phyloP scores from a whole-genome alignment of 1,139 yeast genomes.

The Suhomyces ambrosiae region DNA sequence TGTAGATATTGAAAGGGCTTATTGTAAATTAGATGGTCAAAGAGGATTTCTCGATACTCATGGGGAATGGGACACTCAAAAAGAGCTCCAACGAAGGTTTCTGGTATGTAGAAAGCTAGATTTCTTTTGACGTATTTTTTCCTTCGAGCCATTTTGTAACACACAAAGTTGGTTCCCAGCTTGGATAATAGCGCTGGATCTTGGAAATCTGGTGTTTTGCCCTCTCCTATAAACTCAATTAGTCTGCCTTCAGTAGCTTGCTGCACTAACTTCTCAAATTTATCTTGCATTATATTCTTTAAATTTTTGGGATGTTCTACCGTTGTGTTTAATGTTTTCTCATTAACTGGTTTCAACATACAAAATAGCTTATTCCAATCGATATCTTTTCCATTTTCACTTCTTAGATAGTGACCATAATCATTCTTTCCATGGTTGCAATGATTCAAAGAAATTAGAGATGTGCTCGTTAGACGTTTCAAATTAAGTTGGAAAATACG shows the following conservation, averaged over 20 bases:
- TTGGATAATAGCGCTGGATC: too few relatives aligned
- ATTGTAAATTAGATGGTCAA: slow-evolving; percentile 19
- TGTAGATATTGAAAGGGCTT: slow-evolving; percentile 23
- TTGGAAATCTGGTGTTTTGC: not conserved
- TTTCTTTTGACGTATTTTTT: slow-evolving; percentile 57
- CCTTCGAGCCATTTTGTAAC: slow-evolving; percentile 66
- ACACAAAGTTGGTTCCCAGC: slow-evolving; percentile 39
- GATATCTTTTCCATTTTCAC: slow-evolving; percentile 42
- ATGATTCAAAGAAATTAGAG: slow-evolving; percentile 52
- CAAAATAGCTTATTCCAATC: slow-evolving; percentile 60
- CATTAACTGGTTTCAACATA: slow-evolving; percentile 34
- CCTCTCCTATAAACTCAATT: not conserved
- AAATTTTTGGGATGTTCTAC: not conserved
- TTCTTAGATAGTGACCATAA: slow-evolving; percentile 42
- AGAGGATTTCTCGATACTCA: slow-evolving; percentile 22
- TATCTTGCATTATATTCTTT: too few relatives aligned
- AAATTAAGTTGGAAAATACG: slow-evolving; percentile 47
- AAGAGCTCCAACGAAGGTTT: slow-evolving; percentile 66
- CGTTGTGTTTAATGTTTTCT: too few relatives aligned
- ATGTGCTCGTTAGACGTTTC: slow-evolving; percentile 43
- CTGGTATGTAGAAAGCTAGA: slow-evolving; percentile 56
- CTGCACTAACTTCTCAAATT: too few relatives aligned
- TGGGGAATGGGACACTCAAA: slow-evolving; percentile 52
- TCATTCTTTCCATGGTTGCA: slow-evolving; percentile 58
- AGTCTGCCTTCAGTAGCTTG: not conserved